Conservation (phyloP, 768 basidiomycete genomes). For the Nevesoporus exiguus region DNA sequence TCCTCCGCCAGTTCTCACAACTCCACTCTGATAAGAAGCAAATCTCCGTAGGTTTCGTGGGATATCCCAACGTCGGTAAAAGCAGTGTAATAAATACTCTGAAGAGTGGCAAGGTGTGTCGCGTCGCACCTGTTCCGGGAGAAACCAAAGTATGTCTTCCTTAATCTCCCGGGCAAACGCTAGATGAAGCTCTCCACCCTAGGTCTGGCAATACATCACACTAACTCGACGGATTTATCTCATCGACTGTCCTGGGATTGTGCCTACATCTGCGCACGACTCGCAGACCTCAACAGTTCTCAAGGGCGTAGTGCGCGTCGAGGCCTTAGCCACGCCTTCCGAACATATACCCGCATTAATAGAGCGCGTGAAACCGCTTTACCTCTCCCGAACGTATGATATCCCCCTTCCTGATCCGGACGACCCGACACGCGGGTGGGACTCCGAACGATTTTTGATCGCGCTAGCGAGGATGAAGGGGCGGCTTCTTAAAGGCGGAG, state of each 20-base stretch:
- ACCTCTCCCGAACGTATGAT: constrained; percentile 83
- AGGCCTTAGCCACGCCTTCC: constrained; percentile 88
- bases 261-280: constrained; percentile 90
- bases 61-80: constrained; percentile 98
- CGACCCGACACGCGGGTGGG: constrained; percentile 54
- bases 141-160: constrained; percentile 72
- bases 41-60: constrained; percentile 96
- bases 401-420: constrained; percentile 60
- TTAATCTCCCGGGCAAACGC: background rate
- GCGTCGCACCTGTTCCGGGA: constrained; percentile 93
- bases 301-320: constrained; percentile 95
- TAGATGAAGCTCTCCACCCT: background rate
- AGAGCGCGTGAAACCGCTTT: constrained; percentile 87
- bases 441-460: constrained; percentile 76
- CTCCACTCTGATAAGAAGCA: constrained; percentile 99
- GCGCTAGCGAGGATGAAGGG: constrained; percentile 88
- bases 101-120: constrained; percentile 96
- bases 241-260: constrained; percentile 98
- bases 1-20: constrained; percentile 93
- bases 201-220: constrained; percentile 99
- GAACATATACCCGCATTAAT: constrained; percentile 90
- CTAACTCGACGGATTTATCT: constrained; percentile 95
- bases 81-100: constrained; percentile 97
- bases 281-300: constrained; percentile 88
- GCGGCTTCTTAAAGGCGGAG: constrained; percentile 88